These are phyloP conservation scores for Hypoxylon sp. DNA, from an alignment of 2,329 filamentous ascomycete genomes.

Conservation along the genomic window DNA sequence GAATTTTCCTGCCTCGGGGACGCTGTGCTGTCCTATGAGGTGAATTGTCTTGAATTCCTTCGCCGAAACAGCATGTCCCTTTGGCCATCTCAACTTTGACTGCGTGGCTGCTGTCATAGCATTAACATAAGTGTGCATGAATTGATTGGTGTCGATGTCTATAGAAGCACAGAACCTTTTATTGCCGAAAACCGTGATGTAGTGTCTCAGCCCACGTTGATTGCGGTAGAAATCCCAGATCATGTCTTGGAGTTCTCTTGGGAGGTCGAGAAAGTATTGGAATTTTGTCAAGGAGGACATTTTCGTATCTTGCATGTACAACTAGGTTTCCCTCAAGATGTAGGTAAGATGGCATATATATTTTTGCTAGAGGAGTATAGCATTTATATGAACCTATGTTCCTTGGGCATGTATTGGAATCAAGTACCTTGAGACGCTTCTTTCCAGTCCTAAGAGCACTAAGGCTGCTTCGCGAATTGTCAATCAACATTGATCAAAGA, in stretches of 20 bases:
- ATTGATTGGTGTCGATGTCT: constrained; percentile 12
- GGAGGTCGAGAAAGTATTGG: constrained; percentile 9
- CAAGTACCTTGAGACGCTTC: not conserved
- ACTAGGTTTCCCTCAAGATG: not conserved
- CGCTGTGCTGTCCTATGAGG: not conserved
- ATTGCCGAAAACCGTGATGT: not conserved
- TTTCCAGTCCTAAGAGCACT: not conserved
- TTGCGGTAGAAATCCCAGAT: constrained; percentile 14
- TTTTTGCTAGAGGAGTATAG: no score
- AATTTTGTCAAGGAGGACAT: constrained; percentile 1
- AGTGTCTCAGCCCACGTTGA: constrained; percentile 14
- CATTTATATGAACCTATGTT: not conserved
- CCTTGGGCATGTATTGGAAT: not conserved
- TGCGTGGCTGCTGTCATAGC: not conserved
- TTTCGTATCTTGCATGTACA: not conserved
- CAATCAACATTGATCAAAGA: not conserved
- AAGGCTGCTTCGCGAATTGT: not conserved
- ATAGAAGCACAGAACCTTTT: constrained; percentile 4
- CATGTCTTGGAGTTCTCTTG: constrained; percentile 8
- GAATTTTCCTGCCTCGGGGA: not conserved
- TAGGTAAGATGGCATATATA: not conserved
- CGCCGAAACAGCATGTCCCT: not conserved
- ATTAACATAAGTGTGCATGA: not conserved
- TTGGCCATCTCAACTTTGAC: not conserved
- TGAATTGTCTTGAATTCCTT: not conserved